Conservation (phyloP, 2,329 filamentous ascomycete species). For the Akanthomyces dipterigenus region DNA sequence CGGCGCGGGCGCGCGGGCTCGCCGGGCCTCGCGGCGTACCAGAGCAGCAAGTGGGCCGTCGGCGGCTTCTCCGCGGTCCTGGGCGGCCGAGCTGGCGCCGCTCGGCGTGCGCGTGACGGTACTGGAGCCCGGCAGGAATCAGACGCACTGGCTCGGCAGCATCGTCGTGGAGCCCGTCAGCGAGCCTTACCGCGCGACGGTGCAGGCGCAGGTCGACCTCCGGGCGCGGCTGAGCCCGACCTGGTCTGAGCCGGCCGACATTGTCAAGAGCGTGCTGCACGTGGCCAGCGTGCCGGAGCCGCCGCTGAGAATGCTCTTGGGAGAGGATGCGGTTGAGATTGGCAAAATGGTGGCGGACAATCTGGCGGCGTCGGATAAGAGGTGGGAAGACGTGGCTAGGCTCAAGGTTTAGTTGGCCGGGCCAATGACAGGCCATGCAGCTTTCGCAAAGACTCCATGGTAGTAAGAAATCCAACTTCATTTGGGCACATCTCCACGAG, state of each 20-base stretch:
- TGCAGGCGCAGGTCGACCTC: slow-evolving; percentile 23
- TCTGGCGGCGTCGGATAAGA: slow-evolving; percentile 24
- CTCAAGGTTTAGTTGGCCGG: not conserved
- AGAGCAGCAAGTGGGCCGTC: slow-evolving; percentile 33
- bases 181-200: slow-evolving; percentile 28
- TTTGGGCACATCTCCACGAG: not conserved
- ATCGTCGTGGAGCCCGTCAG: slow-evolving; percentile 22
- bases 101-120: slow-evolving; percentile 34
- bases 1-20: slow-evolving; percentile 28
- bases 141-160: slow-evolving; percentile 32
- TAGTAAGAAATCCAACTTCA: not conserved
- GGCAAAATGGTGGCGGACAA: slow-evolving; percentile 16
- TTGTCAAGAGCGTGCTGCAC: slow-evolving; percentile 1
- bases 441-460: not conserved
- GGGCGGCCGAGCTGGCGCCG: slow-evolving; percentile 26
- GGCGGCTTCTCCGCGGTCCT: slow-evolving; percentile 31
- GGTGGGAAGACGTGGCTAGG: slow-evolving; percentile 20
- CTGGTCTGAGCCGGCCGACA: not conserved
- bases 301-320: slow-evolving; percentile 26
- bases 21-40: slow-evolving; percentile 29
- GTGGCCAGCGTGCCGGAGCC: slow-evolving; percentile 11
- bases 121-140: slow-evolving; percentile 34
- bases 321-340: slow-evolving; percentile 21
- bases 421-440: too few species aligned
- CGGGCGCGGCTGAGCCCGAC: not conserved